Conservation (phyloP, 2,329 filamentous ascomycete genomes). For the Aspergillus flavus region DNA sequence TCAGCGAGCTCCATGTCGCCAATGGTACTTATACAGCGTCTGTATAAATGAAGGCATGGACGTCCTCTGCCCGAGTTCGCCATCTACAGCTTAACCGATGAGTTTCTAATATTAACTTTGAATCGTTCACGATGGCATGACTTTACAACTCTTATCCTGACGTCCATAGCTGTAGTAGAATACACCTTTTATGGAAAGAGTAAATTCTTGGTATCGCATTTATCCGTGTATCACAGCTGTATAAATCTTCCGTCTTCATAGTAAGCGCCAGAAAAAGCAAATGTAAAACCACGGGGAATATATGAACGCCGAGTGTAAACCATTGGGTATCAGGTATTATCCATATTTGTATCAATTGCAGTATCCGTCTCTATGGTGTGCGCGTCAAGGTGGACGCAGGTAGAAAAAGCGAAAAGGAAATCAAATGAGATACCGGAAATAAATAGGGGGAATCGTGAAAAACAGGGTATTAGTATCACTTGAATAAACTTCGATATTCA, state of each 20-base stretch:
- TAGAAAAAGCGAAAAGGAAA: neutral
- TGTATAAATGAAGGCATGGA: no score
- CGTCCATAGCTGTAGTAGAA: no score
- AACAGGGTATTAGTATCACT: constrained; percentile 25
- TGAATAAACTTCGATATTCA: constrained; percentile 63
- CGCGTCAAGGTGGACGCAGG: neutral
- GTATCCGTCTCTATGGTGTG: neutral
- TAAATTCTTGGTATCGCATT: neutral
- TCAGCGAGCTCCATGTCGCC: no score
- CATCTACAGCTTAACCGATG: neutral
- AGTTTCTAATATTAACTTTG: neutral
- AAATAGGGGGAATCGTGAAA: constrained; percentile 1
- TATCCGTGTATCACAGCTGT: constrained; percentile 4
- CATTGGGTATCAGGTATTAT: constrained; percentile 2
- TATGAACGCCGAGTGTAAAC: neutral
- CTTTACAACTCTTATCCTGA: neutral
- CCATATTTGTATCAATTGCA: neutral
- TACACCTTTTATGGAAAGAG: neutral
- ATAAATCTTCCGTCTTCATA: constrained; percentile 7
- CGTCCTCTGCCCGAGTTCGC: no score
- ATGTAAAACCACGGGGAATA: constrained; percentile 6
- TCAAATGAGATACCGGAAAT: neutral
- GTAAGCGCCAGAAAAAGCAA: constrained; percentile 5
- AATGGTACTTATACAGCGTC: no score
- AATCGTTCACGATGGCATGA: neutral